Conservation (phyloP, 306 rosid genomes). For the Vigna reflexopilosa region DNA sequence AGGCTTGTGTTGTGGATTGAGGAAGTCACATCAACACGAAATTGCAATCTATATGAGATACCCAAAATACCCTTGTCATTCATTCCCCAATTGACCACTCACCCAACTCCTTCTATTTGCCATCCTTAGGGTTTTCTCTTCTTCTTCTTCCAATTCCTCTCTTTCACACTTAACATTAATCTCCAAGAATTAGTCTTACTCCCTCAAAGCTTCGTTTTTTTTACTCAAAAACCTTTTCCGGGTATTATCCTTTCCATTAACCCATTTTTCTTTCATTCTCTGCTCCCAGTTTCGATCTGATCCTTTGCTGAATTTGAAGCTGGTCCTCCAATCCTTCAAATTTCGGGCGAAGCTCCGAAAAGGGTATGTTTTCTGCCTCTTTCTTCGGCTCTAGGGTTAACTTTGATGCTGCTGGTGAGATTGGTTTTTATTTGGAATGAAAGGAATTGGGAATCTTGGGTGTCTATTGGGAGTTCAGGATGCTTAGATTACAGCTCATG, state of each 20-base stretch:
- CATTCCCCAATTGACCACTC: slow-evolving; percentile 38
- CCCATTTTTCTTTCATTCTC: not conserved
- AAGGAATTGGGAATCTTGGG: slow-evolving; percentile 33
- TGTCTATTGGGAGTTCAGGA: slow-evolving; percentile 35
- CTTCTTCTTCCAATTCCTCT: slow-evolving; percentile 9
- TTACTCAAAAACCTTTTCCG: slow-evolving; percentile 11
- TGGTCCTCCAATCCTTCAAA: slow-evolving; percentile 26
- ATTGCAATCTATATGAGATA: not conserved
- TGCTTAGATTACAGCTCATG: slow-evolving; percentile 37
- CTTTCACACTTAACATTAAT: slow-evolving; percentile 36
- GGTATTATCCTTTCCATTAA: not conserved
- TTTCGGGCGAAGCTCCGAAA: slow-evolving; percentile 27
- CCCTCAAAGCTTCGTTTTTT: slow-evolving; percentile 46
- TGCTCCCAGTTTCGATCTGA: slow-evolving; percentile 22
- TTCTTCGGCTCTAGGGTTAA: slow-evolving; percentile 50
- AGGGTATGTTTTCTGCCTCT: slow-evolving; percentile 60
- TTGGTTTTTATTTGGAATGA: slow-evolving; percentile 21
- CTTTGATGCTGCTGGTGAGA: slow-evolving; percentile 48
- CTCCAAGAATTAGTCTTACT: slow-evolving; percentile 5
- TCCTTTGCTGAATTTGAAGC: slow-evolving; percentile 36
- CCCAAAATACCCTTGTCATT: slow-evolving; percentile 33
- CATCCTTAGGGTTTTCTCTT: slow-evolving; percentile 38
- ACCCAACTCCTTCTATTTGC: slow-evolving; percentile 4
- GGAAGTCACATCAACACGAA: slow-evolving; percentile 25
- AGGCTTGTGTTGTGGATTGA: slow-evolving; percentile 16